These are phyloP conservation scores for Hortaea sp. DNA, from an alignment of 2,329 filamentous ascomycete genomes.

Conservation along the genomic window DNA sequence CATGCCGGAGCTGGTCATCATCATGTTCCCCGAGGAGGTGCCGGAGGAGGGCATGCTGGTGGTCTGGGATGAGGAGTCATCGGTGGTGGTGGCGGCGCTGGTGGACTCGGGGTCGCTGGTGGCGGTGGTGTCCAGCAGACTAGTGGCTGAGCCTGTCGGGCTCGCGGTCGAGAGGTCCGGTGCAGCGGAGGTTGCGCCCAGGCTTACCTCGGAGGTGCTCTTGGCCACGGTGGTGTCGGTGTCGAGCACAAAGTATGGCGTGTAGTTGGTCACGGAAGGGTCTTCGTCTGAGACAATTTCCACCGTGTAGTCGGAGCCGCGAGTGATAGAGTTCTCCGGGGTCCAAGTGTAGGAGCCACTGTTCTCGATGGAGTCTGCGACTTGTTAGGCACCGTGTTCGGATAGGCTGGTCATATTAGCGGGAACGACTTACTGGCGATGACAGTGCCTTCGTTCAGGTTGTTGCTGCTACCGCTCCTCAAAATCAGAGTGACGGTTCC, in stretches of 20 bases:
- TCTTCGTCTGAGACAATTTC: conserved; percentile 42
- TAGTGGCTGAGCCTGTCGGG: conserved; percentile 18
- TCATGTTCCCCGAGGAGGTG: not conserved
- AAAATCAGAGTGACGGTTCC: conserved; percentile 43
- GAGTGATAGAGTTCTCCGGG: conserved; percentile 28
- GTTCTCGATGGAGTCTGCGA: conserved; percentile 37
- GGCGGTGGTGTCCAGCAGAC: conserved; percentile 13
- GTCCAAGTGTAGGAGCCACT: conserved; percentile 40
- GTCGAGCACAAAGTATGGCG: conserved; percentile 40
- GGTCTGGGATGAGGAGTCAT: not conserved
- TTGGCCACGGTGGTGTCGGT: conserved; percentile 32
- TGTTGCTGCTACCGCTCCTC: conserved; percentile 29
- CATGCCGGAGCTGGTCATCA: not conserved
- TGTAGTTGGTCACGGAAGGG: conserved; percentile 40
- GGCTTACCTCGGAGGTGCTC: conserved; percentile 17
- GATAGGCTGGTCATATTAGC: conserved; percentile 2
- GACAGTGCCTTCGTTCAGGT: conserved; percentile 23
- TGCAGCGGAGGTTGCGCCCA: conserved; percentile 22
- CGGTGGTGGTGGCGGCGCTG: not conserved
- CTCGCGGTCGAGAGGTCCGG: conserved; percentile 15
- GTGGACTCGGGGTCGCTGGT: conserved; percentile 3
- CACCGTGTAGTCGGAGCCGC: conserved; percentile 41
- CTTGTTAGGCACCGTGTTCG: conserved; percentile 4
- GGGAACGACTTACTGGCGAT: conserved; percentile 20
- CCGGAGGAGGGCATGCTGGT: not conserved